These are phyloP conservation scores for Camellia sinensis DNA, from an alignment of 148 eudicot genomes.

Conservation along the genomic window DNA sequence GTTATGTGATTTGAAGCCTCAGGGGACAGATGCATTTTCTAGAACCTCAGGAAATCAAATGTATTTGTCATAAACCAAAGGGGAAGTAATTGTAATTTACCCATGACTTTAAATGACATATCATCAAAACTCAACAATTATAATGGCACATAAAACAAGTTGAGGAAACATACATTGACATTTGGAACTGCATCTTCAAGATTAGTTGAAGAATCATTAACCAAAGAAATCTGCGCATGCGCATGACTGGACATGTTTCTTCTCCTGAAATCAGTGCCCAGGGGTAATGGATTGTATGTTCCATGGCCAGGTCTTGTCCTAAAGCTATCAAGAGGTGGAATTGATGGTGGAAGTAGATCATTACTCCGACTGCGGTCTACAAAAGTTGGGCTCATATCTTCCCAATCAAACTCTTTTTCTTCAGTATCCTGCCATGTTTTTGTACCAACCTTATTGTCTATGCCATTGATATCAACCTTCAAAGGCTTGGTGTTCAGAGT, in stretches of 20 bases:
- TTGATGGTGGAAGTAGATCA: slow-evolving; percentile 31
- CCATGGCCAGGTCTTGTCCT: slow-evolving; percentile 37
- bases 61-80: too few species aligned
- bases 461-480: slow-evolving; percentile 42
- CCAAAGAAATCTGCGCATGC: slow-evolving; percentile 28
- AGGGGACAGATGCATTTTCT: background rate
- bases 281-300: slow-evolving; percentile 29
- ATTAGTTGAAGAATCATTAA: slow-evolving; percentile 32
- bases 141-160: slow-evolving; percentile 18
- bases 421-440: slow-evolving; percentile 77
- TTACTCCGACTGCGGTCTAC: slow-evolving; percentile 36
- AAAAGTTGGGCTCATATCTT: slow-evolving; percentile 65
- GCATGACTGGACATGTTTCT: slow-evolving; percentile 32
- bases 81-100: too few species aligned
- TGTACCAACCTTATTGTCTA: slow-evolving; percentile 24
- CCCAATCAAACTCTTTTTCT: slow-evolving; percentile 92
- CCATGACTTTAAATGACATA: background rate
- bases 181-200: slow-evolving; percentile 41
- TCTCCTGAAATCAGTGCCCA: slow-evolving; percentile 43
- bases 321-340: slow-evolving; percentile 30
- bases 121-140: slow-evolving; percentile 13
- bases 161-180: slow-evolving; percentile 46
- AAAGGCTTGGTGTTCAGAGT: slow-evolving; percentile 35
- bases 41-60: too few species aligned
- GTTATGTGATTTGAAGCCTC: too few species aligned